Evolutionary conservation across 2,329 filamentous ascomycete genomes (phyloP), one percentile per base, ranked within the genome.

Genomic region (Penicillium crustosum): DNA sequence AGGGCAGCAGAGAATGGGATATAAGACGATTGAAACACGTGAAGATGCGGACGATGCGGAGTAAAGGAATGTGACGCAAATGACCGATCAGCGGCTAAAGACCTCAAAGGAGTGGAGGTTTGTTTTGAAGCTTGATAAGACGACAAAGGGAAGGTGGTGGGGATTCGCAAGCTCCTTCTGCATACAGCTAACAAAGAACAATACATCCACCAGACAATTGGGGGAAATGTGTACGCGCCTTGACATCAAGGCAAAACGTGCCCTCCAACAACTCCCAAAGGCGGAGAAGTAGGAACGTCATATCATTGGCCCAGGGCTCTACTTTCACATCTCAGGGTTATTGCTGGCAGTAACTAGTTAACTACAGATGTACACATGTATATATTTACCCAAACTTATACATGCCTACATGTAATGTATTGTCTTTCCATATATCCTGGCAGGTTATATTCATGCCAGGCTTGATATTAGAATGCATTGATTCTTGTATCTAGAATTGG

Each of bases 131-230:
- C 29, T 53, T 17, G 39, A 53, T 21, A 45, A 27, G 17, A 27
- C 1, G 21, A 21, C n/a, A 44, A 23, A 35, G 41, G 39, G 1
- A 2, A 36, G 21, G n/a, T 15, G 25, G 31, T 2, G 67, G 64
- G 59, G 59, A 69, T 61, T 59, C 63, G 64, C 54, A 66, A 60
- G 63, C 69, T 67, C 68, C 68, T 69, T 70, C 63, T 69, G 65
- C 61, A 69, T 49, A 57, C 53, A 61, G 53, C 58, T 47, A 68
- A 61, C 67, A 68, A 68, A 64, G 57, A 65, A 58, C 61, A 66
- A 71, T 70, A 74, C 73, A 75, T 75, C 68, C 72, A 73, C 70
- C 23, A 45, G 31, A 36, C 29, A 39, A 56, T 56, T 56, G 39
- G 47, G 38, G 47, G 15, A 42, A 49, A 42, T 49, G 19, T 33